phyloP scores from a whole-genome alignment of 306 rosid genomes.

The Pyrus communis region DNA sequence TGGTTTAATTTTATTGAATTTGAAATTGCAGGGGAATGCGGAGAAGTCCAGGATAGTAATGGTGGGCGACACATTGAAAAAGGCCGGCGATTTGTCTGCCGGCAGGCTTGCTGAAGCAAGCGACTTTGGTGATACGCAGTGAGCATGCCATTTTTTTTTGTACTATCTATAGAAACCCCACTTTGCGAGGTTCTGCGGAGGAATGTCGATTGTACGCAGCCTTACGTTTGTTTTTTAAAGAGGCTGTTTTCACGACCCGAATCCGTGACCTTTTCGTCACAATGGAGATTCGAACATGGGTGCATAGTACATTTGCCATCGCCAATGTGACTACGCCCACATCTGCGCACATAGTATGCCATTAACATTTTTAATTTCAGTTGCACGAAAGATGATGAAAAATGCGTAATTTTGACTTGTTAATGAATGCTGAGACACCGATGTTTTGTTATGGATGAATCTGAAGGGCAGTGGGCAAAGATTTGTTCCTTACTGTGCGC shows the following conservation, averaged over 20 bases:
- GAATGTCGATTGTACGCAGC: no score
- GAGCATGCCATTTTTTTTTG: no score
- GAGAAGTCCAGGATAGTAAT: constrained; percentile 83
- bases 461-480: background rate
- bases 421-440: no score
- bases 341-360: constrained; percentile 24
- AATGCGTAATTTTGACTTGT: no score
- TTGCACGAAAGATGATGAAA: background rate
- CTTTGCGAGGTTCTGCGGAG: no score
- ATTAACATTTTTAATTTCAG: background rate
- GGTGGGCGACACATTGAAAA: constrained; percentile 94
- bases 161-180: no score
- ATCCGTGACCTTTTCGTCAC: no score
- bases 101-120: constrained; percentile 47
- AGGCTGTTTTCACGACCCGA: no score
- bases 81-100: constrained; percentile 59
- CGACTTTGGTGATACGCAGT: constrained; percentile 45
- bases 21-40: constrained; percentile 63
- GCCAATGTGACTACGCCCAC: no score
- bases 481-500: background rate
- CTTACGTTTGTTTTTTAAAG: no score
- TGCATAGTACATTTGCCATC: no score
- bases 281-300: no score
- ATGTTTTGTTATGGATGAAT: background rate
- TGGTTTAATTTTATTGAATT: background rate